Evolutionary conservation across 495 filamentous ascomycete species (phyloP).

Genomic region (Diplogelasinospora grovesii): DNA sequence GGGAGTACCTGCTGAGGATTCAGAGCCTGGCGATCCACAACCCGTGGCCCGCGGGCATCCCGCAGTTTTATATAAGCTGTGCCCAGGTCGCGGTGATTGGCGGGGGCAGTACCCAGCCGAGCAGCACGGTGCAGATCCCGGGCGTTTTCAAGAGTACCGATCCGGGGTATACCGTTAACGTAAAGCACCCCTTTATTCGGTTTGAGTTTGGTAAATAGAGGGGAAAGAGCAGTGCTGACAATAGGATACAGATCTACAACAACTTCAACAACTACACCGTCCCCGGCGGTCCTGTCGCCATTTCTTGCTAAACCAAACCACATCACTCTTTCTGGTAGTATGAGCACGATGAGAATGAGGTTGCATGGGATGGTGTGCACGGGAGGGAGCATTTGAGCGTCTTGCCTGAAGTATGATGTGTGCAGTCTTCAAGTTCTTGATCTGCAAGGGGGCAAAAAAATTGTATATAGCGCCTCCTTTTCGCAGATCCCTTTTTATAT

Average conservation of each 20-base stretch:
- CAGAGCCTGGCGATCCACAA: slow-evolving; percentile 60
- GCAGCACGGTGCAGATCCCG: slow-evolving; percentile 45
- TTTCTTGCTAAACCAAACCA: too few relatives aligned
- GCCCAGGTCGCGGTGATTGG: slow-evolving; percentile 53
- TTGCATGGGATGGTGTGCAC: too few relatives aligned
- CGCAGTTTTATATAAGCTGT: slow-evolving; percentile 53
- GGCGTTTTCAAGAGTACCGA: slow-evolving; percentile 50
- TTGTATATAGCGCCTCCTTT: too few relatives aligned
- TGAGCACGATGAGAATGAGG: too few relatives aligned
- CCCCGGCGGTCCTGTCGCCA: too few relatives aligned
- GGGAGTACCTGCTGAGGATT: slow-evolving; percentile 57
- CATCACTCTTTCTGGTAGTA: too few relatives aligned
- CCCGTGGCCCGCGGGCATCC: slow-evolving; percentile 38
- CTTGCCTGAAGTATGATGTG: too few relatives aligned
- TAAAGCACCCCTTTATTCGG: slow-evolving; percentile 2
- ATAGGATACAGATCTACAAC: slow-evolving; percentile 19
- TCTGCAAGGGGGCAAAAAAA: too few relatives aligned
- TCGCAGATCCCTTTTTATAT: too few relatives aligned
- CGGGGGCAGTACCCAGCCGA: slow-evolving; percentile 42
- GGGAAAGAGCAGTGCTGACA: background rate
- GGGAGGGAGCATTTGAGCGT: too few relatives aligned
- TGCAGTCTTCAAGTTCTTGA: too few relatives aligned
- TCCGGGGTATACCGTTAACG: slow-evolving; percentile 47
- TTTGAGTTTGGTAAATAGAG: background rate
- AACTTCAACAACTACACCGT: slow-evolving; percentile 26